A percentile compares a stretch with the other conserved stretches of the same genome.
These are phyloP conservation scores for Aspergillus haitiensis DNA, from an alignment of 495 filamentous ascomycete species.

Conservation along the genomic window DNA sequence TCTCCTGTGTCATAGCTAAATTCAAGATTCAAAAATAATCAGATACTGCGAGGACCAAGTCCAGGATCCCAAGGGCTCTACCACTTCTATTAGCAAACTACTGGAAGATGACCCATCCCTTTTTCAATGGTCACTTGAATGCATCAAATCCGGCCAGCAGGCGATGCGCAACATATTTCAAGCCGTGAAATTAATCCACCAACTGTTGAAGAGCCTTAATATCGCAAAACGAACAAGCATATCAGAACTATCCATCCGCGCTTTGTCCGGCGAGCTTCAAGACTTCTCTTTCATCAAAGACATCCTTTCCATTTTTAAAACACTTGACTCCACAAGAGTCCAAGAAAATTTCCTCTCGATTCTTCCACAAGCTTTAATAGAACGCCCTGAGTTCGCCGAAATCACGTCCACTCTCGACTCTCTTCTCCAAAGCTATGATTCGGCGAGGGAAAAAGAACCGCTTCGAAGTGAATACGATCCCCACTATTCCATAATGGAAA, in stretches of 20 bases:
- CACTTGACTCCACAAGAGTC: slow-evolving; percentile 47
- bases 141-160: slow-evolving; percentile 39
- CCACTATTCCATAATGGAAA: slow-evolving; percentile 68
- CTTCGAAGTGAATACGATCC: slow-evolving; percentile 76
- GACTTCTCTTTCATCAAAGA: slow-evolving; percentile 54
- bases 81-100: slow-evolving; percentile 42
- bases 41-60: slow-evolving; percentile 51
- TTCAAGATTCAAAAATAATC: not conserved
- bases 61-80: slow-evolving; percentile 33
- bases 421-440: slow-evolving; percentile 39
- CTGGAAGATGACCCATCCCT: slow-evolving; percentile 56
- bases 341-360: slow-evolving; percentile 20
- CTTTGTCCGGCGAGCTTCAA: slow-evolving; percentile 57
- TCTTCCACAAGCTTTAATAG: slow-evolving; percentile 23
- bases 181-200: slow-evolving; percentile 47
- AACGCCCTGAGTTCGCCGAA: slow-evolving; percentile 21
- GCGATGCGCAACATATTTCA: slow-evolving; percentile 47
- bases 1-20: slow-evolving; percentile 15
- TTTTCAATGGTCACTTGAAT: slow-evolving; percentile 33
- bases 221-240: slow-evolving; percentile 38
- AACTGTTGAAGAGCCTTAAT: slow-evolving; percentile 43
- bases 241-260: slow-evolving; percentile 57
- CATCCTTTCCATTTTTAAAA: slow-evolving; percentile 51
- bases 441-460: slow-evolving; percentile 34
- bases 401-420: slow-evolving; percentile 34